Percentiles rank a stretch among this genome's conserved stretches.
Evolutionary conservation across 2,329 filamentous ascomycete species (phyloP).

Genomic region (Cladosporium sp.): DNA sequence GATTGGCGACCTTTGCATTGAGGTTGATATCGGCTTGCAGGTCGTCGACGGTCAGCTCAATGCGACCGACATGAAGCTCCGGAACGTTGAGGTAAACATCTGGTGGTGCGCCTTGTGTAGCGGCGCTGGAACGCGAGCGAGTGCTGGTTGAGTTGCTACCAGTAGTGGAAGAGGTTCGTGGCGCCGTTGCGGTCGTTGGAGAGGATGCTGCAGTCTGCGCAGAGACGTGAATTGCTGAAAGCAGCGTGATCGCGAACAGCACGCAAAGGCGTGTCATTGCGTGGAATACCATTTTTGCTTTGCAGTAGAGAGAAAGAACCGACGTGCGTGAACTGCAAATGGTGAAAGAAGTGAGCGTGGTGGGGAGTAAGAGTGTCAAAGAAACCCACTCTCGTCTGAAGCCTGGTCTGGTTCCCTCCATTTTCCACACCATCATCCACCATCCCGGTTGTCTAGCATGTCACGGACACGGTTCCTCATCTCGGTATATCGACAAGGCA

Average conservation of each 20-base stretch:
- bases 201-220: constrained; percentile 16
- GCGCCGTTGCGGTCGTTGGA: constrained; percentile 27
- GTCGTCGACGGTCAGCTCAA: constrained; percentile 58
- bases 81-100: constrained; percentile 57
- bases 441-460: background rate
- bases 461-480: constrained; percentile 10
- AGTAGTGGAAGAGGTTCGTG: constrained; percentile 16
- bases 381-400: background rate
- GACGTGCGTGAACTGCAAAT: background rate
- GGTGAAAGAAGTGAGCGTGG: background rate
- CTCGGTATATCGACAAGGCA: constrained; percentile 4
- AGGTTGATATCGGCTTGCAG: constrained; percentile 51
- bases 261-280: constrained; percentile 8
- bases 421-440: background rate
- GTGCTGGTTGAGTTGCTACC: constrained; percentile 21
- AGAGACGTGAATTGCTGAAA: constrained; percentile 11
- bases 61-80: constrained; percentile 53
- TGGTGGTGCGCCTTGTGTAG: constrained; percentile 30
- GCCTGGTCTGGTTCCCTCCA: background rate
- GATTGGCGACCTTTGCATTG: constrained; percentile 54
- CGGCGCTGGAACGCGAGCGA: constrained; percentile 21
- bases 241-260: constrained; percentile 11
- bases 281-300: constrained; percentile 1
- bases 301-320: background rate
- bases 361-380: background rate